Base-by-base conservation (phyloP, 768 basidiomycete species). In the Lactifluus pinguis region DNA sequence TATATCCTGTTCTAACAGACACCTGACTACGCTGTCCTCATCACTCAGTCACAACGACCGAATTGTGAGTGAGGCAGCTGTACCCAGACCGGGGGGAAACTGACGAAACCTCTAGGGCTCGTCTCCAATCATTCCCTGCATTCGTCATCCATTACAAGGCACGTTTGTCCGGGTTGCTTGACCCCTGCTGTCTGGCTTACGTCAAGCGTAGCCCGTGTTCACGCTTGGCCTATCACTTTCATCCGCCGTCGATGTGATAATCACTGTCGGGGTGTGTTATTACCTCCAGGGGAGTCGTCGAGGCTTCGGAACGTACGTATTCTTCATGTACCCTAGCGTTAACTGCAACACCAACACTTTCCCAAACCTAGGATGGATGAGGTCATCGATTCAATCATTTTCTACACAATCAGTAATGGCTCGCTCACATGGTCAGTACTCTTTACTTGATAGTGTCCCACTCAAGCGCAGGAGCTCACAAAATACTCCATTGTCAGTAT, bases 381-480 rank as follows among this genome's bases (percentile, higher is more conserved):
- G 2, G 56, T 66, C 7, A 53, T 67, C 15, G 58, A 63, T 13
- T 32, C 56, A 0, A 61, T 67, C 39, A 60, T 67, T 38, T 17
- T 66, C 30, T 66, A 67, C 44, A 67, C 66, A 8, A 36, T 67
- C 53, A 67, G 66, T 29, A 67, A 67, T 32, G 66, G 66, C n/a
- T 59, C 65, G 1, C 49, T 67, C 34, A 67, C 66, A 30, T 61
- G 64, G 66, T 66, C 9, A 55, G 58, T 50, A 9, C 41, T 48
- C 32, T 10, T 10, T 29, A 39, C 45, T 15, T 15, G 17, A 17
- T 39, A 32, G 4, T n/a, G 11, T 51, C 25, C 25, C 25, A 13
- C 34, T 32, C 21, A 34, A 34, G 19, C 42, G 19, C 44, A 34
- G 55, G 25, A 5, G 32, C 55, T 50, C 49, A 57, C 17, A 3